Evolutionary conservation across 306 rosid genomes (phyloP), one percentile per base, ranked within the genome.

Genomic region (Dryas octopetala): DNA sequence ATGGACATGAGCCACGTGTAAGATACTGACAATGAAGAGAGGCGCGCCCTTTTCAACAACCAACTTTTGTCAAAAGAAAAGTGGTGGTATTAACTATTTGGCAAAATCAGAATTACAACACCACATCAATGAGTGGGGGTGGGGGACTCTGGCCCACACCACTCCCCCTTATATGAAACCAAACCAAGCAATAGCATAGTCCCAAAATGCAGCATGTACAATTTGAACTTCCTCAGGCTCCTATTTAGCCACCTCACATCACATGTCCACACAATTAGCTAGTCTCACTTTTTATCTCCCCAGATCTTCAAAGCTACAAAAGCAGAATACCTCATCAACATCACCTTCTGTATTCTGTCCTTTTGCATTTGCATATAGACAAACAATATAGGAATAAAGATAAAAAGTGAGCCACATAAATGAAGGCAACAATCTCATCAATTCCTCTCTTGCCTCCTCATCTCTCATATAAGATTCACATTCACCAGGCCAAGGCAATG

Each of bases 1-100:
- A 76, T 71, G 70, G 73, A 57, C 54, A 53, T 57, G 63, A 62
- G 78, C 78, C 93, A 83, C 80, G 83, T 81, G 83, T 76, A 75
- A 57, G 79, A 80, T 81, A 59, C 64, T 61, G 74, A 76, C 85
- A 86, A 81, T 46, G 72, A 65, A 79, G 78, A 70, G 78, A 70
- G 75, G 69, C 48, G 50, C 16, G 54, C 81, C 74, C 79, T 83
- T 81, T 80, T 72, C 77, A 70, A 58, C 80, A 74, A 84, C 77
- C 43, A 55, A 80, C 73, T 50, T 63, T 81, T 82, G 78, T 76
- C 82, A 13, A 76, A 60, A 76, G 61, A 28, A 43, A 9, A 43
- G 73, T 74, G 70, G 68, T 74, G 61, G 49, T 10, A 38, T 73
- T 59, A 52, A 57, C 71, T 75, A n/a, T 72, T 60, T 43, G 52